Percentiles rank a stretch among this genome's conserved stretches.
Conservation (phyloP, 73 alveolate genomes). For the Paramecium caudatum region DNA sequence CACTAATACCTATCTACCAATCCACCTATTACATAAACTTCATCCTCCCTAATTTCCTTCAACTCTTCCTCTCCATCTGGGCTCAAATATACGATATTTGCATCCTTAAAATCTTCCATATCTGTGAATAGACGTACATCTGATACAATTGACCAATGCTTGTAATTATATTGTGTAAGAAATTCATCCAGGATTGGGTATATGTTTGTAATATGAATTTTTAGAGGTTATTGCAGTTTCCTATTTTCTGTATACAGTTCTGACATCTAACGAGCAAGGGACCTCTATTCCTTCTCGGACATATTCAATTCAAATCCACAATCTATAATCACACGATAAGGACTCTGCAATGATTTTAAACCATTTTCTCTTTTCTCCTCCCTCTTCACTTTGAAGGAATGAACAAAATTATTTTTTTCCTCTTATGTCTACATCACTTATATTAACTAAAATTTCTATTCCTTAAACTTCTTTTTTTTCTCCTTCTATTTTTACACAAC, state of each 20-base stretch:
- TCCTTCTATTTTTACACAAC: constrained; percentile 26
- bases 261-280: constrained; percentile 33
- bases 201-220: constrained; percentile 29
- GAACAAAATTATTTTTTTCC: constrained; percentile 6
- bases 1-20: constrained; percentile 55
- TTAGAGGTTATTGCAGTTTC: background rate
- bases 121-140: constrained; percentile 5
- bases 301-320: constrained; percentile 51
- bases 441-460: constrained; percentile 21
- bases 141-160: constrained; percentile 25
- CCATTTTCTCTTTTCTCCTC: constrained; percentile 28
- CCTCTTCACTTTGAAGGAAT: background rate
- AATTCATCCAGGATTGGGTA: constrained; percentile 12
- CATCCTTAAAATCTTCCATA: constrained; percentile 30
- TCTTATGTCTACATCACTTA: constrained; percentile 24
- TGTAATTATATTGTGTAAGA: background rate
- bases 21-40: constrained; percentile 65
- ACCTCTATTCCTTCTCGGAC: constrained; percentile 40
- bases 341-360: background rate
- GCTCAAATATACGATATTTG: constrained; percentile 36
- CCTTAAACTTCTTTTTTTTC: constrained; percentile 9
- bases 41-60: constrained; percentile 58
- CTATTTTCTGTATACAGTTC: constrained; percentile 51
- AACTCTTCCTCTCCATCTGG: constrained; percentile 67
- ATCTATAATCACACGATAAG: constrained; percentile 35